phyloP scores from a whole-genome alignment of 495 filamentous ascomycete species.

The Penicillium longicatenatum region DNA sequence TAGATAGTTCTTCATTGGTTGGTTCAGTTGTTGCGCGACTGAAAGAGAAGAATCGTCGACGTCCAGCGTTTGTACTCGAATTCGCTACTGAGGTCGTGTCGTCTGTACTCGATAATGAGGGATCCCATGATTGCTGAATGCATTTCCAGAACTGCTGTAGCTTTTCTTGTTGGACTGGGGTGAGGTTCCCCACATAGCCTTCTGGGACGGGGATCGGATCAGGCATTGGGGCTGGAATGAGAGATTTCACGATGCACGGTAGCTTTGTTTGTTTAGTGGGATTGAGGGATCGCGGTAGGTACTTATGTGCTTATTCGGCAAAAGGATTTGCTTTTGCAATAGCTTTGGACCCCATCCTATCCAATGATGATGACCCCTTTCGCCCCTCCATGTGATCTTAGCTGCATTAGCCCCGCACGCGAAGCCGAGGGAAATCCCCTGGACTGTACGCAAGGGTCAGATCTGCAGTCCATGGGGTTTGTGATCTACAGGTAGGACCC shows the following conservation, averaged over 20 bases:
- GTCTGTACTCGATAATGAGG: conserved; percentile 6
- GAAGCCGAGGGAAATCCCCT: conserved; percentile 3
- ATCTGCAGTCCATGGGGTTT: background rate
- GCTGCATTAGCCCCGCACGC: conserved; percentile 8
- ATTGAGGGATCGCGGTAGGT: background rate
- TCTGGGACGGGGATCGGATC: conserved; percentile 7
- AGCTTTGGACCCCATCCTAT: background rate
- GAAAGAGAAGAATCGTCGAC: conserved; percentile 24
- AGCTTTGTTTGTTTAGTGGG: background rate
- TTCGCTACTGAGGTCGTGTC: conserved; percentile 6
- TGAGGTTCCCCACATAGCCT: conserved; percentile 20
- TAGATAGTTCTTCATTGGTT: conserved; percentile 11
- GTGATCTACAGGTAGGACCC: background rate
- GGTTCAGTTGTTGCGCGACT: conserved; percentile 15
- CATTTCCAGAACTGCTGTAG: conserved; percentile 21
- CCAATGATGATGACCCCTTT: background rate
- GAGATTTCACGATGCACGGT: background rate
- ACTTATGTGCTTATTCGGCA: conserved; percentile 1
- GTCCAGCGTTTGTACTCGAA: conserved; percentile 4
- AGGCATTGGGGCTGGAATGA: background rate
- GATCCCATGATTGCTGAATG: conserved; percentile 25
- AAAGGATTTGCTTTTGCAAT: conserved; percentile 1
- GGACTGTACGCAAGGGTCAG: background rate
- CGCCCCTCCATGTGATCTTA: background rate
- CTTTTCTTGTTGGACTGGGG: conserved; percentile 16